phyloP scores from a whole-genome alignment of 768 basidiomycete genomes.

The Pleurotus giganteus region DNA sequence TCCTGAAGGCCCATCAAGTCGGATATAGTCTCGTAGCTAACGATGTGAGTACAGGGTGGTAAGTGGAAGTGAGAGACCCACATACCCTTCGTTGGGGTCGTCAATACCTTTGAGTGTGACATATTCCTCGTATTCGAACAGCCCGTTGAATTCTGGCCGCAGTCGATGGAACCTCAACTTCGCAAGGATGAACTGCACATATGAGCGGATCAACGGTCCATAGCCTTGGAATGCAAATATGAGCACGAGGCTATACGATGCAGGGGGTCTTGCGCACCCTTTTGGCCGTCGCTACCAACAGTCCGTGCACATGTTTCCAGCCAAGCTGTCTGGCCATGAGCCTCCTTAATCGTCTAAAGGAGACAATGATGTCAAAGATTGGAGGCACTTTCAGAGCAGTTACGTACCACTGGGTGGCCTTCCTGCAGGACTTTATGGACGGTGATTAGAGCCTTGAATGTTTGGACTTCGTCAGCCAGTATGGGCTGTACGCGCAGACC shows the following conservation, averaged over 20 bases:
- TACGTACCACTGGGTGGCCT: conserved; percentile 84
- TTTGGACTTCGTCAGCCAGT: conserved; percentile 94
- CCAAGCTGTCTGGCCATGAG: conserved; percentile 96
- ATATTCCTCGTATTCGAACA: conserved; percentile 99
- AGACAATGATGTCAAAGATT: conserved; percentile 8
- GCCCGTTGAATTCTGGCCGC: conserved; percentile 95
- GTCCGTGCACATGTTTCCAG: conserved; percentile 95
- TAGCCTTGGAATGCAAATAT: conserved; percentile 59
- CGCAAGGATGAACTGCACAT: conserved; percentile 92
- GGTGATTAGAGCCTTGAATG: conserved; percentile 96
- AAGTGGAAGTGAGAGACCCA: conserved; percentile 7
- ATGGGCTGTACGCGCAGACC: conserved; percentile 96
- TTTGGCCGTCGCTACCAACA: conserved; percentile 69
- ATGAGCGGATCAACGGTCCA: conserved; percentile 88
- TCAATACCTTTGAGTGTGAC: conserved; percentile 96
- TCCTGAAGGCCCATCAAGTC: conserved; percentile 98
- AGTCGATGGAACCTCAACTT: conserved; percentile 96
- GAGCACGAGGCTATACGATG: conserved; percentile 1
- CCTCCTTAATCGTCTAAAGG: conserved; percentile 89
- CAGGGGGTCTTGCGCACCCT: conserved; percentile 48
- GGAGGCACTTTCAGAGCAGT: conserved; percentile 3
- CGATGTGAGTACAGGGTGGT: neutral
- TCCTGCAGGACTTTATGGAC: conserved; percentile 99
- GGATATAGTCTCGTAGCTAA: conserved; percentile 94
- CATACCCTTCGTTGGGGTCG: conserved; percentile 98